Conservation (phyloP, 169 alveolate genomes). For the Eimeria zaria region DNA sequence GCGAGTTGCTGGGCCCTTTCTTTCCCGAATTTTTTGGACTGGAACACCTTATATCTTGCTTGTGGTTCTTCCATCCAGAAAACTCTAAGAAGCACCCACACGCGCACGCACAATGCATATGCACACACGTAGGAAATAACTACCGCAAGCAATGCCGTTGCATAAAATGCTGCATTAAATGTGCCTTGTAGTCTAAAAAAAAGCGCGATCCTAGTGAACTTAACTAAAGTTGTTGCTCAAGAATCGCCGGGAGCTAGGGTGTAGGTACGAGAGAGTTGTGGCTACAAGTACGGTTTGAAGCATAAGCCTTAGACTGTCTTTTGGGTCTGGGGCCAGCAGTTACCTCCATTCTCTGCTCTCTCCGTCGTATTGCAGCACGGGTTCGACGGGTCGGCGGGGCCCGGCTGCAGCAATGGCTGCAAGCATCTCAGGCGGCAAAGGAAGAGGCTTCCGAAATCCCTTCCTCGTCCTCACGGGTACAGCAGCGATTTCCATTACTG, state of each 20-base stretch:
- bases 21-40: constrained; percentile 83
- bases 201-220: not conserved
- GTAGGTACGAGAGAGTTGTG: not conserved
- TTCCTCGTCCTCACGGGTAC: constrained; percentile 84
- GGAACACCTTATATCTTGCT: constrained; percentile 82
- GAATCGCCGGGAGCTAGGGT: not conserved
- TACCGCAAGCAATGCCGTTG: not conserved
- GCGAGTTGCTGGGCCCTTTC: constrained; percentile 85
- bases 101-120: not conserved
- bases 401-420: constrained; percentile 79
- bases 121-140: no score
- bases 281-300: not conserved
- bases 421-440: constrained; percentile 84
- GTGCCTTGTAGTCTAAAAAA: not conserved
- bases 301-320: not conserved
- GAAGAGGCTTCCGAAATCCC: constrained; percentile 84
- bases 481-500: constrained; percentile 71
- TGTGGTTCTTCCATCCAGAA: constrained; percentile 83
- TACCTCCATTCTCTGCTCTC: constrained; percentile 85
- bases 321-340: not conserved
- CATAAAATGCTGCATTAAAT: not conserved
- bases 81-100: constrained; percentile 38
- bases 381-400: constrained; percentile 71
- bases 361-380: constrained; percentile 84
- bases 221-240: not conserved